Base-by-base conservation (phyloP, 75 land plant genomes). In the Picea sitchensis region DNA sequence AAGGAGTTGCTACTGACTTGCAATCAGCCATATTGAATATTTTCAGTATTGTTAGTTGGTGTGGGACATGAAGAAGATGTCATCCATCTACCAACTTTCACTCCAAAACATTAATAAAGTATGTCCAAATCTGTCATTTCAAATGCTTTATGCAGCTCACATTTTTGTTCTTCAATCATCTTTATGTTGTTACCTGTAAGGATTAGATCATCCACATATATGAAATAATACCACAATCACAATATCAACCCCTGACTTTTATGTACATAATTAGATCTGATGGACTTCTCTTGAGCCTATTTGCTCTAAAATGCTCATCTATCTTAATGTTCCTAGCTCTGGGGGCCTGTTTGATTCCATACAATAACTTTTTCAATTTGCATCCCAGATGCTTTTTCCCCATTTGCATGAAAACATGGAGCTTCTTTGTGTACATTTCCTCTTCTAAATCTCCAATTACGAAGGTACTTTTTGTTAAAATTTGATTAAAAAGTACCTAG, bases 201-300 rank as follows among this genome's bases (percentile, higher is more conserved):
- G 11, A 86, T 59, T 2, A 86, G 34, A 69, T 86, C 80, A 81
- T 86, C 84, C 11, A 81, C 85, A 83, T 83, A 86, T 23, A 83
- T 26, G 26, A 26, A 26, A 26, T 26, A 26, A n/a, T 60, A 76
- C 77, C 4, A 83, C 78, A 47, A 82, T 56, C 36, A 77, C 4
- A 12, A 83, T 5, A 2, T 80, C 14, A 63, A 2, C 32, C 61
- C 2, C 34, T 13, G 2, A 63, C 11, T 32, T 78, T 83, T 1
- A 86, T 67, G 78, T 78, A 82, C 26, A 83, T 56, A 54, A 84
- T 80, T 11, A 58, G 2, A 51, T 83, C 80, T 58, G 58, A 38
- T n/a, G 20, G 9, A 59, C 76, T 82, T 71, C 73, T 79, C 7
- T 61, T 13, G 59, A 86, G 82, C 47, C 84, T 82, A 2, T 62